These are phyloP conservation scores for Microdochium paspali DNA, from an alignment of 2,329 filamentous ascomycete species.

Conservation along the genomic window DNA sequence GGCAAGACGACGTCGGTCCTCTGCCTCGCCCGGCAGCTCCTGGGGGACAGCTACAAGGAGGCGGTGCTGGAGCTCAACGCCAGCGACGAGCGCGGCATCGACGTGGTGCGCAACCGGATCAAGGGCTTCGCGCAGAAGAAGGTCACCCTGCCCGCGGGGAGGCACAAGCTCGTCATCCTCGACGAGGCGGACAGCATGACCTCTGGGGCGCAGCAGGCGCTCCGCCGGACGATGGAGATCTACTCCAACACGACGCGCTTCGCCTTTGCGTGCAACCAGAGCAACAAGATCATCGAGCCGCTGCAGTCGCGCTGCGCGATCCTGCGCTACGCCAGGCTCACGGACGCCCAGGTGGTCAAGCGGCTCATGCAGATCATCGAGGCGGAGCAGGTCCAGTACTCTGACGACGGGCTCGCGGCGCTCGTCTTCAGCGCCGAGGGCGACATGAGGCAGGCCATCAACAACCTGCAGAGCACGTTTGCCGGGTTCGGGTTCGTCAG, in stretches of 20 bases:
- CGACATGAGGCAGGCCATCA: constrained; percentile 98
- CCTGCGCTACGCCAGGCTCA: constrained; percentile 83
- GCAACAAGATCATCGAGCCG: constrained; percentile 99
- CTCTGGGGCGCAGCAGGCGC: constrained; percentile 86
- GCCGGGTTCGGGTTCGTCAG: constrained; percentile 96
- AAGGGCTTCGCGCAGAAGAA: constrained; percentile 99
- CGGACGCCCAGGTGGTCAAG: constrained; percentile 87
- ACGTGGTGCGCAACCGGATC: constrained; percentile 93
- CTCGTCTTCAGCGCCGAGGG: constrained; percentile 95
- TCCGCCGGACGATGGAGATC: constrained; percentile 96
- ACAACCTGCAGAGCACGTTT: constrained; percentile 88
- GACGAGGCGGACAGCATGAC: constrained; percentile 99
- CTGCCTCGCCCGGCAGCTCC: constrained; percentile 81
- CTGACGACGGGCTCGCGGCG: constrained; percentile 90
- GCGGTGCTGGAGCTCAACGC: constrained; percentile 94
- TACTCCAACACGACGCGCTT: constrained; percentile 95
- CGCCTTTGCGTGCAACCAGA: constrained; percentile 96
- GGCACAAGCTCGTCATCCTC: constrained; percentile 94
- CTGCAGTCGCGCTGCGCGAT: constrained; percentile 95
- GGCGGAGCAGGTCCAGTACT: constrained; percentile 82
- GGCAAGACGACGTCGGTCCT: constrained; percentile 96
- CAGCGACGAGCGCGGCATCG: constrained; percentile 92
- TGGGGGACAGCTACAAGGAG: constrained; percentile 94
- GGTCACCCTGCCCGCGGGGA: constrained; percentile 80
- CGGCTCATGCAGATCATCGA: constrained; percentile 86